Base-by-base conservation (phyloP, 2,329 filamentous ascomycete species). In the Diaporthe amygdali region DNA sequence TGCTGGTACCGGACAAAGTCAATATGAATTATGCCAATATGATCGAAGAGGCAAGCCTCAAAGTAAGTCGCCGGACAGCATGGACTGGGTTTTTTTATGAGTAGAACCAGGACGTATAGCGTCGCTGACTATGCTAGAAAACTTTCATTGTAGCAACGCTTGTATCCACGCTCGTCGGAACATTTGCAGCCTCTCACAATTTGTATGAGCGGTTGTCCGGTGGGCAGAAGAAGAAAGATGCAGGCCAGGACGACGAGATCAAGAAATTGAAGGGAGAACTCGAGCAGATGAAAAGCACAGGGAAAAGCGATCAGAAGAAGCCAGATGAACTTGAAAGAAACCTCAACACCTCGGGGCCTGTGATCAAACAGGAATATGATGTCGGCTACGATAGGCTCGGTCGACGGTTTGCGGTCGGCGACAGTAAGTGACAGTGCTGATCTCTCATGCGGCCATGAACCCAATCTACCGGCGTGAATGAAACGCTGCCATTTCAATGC, bases 91-190 rank as follows among this genome's bases (percentile, higher is more conserved):
- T 4, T 7, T 4, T 2, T n/a, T n/a, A 1, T 4, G 2, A 9
- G 15, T n/a, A n/a, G 20, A n/a, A 30, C n/a, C 47, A 51, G 17
- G 9, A 41, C 12, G 17, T 15, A 63, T 69, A 22, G 61, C 12
- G 41, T 64, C 14, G 59, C 59, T 64, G 9, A 59, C 52, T 17
- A 46, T 14, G 46, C 15, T 41, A 82, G 80, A 79, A 82, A 78
- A 79, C 79, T 6, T 82, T 82, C 73, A 80, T 82, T 44, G 76
- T 83, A 34, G 81, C 81, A n/a, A 82, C 81, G 2, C 78, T 82
- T 27, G 78, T 80, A 55, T 82, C 81, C 15, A 82, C 81, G 8
- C 76, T 83, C 17, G 77, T 81, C 66, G 79, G 81, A 54, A 82
- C 81, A 2, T 82, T 82, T 70, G 79, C 76, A 27, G 79, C 79